These are phyloP conservation scores for Claviceps arundinis DNA, from an alignment of 2,329 filamentous ascomycete species.

Conservation along the genomic window DNA sequence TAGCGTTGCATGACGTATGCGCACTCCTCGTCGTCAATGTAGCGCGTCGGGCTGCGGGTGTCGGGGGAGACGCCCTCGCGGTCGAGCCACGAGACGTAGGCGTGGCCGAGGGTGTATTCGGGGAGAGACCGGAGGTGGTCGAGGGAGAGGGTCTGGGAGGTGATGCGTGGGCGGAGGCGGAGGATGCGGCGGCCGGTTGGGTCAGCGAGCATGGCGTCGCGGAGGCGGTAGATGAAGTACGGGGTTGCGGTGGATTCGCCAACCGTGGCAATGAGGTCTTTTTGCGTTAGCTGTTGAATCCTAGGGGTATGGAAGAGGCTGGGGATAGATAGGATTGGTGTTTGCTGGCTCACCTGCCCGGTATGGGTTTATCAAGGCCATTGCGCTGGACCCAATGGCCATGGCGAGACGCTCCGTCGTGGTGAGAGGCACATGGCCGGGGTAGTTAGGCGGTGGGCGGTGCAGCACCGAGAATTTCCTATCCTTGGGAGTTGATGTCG, in stretches of 20 bases:
- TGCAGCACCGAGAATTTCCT: slow-evolving; percentile 59
- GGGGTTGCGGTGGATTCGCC: slow-evolving; percentile 90
- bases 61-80: slow-evolving; percentile 87
- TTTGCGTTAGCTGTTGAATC: too few relatives aligned
- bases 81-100: slow-evolving; percentile 86
- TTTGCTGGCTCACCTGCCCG: slow-evolving; percentile 47
- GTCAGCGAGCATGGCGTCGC: slow-evolving; percentile 75
- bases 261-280: slow-evolving; percentile 87
- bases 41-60: slow-evolving; percentile 67
- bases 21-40: slow-evolving; percentile 89
- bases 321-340: not conserved
- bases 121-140: slow-evolving; percentile 59
- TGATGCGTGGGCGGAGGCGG: slow-evolving; percentile 77
- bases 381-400: slow-evolving; percentile 48
- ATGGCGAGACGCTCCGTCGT: slow-evolving; percentile 61
- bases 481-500: not conserved
- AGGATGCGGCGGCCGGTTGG: slow-evolving; percentile 84
- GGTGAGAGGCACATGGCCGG: slow-evolving; percentile 83
- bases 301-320: too few relatives aligned
- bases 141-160: slow-evolving; percentile 56
- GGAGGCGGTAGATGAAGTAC: slow-evolving; percentile 87
- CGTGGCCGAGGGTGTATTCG: slow-evolving; percentile 59
- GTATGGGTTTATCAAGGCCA: slow-evolving; percentile 59
- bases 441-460: slow-evolving; percentile 76
- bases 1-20: slow-evolving; percentile 99